Conservation (phyloP, 2,329 filamentous ascomycete genomes). For the Ilyonectria sp. region DNA sequence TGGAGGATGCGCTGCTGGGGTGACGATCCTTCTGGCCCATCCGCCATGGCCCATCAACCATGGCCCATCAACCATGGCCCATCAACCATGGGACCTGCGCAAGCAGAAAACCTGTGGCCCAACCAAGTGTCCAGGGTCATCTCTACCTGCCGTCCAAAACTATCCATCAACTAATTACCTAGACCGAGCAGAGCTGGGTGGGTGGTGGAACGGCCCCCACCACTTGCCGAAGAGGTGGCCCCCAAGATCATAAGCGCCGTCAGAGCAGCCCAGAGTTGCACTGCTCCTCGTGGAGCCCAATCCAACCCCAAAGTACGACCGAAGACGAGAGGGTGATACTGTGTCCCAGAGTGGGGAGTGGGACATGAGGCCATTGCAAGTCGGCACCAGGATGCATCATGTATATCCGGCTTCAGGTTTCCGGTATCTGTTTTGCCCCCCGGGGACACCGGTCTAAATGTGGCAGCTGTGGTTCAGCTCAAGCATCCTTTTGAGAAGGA, state of each 20-base stretch:
- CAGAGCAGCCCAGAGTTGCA: conserved; percentile 12
- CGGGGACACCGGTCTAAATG: conserved; percentile 17
- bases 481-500: conserved; percentile 18
- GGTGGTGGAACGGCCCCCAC: conserved; percentile 20
- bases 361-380: conserved; percentile 24
- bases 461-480: conserved; percentile 5
- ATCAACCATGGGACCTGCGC: conserved; percentile 3
- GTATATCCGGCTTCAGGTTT: conserved; percentile 12
- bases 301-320: conserved; percentile 11
- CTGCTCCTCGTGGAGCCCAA: conserved; percentile 17
- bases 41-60: conserved; percentile 13
- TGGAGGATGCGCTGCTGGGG: conserved; percentile 23
- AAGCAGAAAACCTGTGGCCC: conserved; percentile 13
- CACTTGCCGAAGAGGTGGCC: background rate
- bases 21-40: conserved; percentile 25
- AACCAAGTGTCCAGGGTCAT: conserved; percentile 7
- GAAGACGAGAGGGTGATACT: conserved; percentile 13
- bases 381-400: conserved; percentile 10
- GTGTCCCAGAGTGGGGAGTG: conserved; percentile 18
- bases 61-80: conserved; percentile 13
- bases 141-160: conserved; percentile 6
- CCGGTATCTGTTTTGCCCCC: conserved; percentile 13
- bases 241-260: conserved; percentile 7
- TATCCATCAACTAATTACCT: conserved; percentile 7
- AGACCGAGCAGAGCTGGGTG: conserved; percentile 1